Conservation (phyloP, 2,329 filamentous ascomycete species). For the Albifimbria verrucaria region DNA sequence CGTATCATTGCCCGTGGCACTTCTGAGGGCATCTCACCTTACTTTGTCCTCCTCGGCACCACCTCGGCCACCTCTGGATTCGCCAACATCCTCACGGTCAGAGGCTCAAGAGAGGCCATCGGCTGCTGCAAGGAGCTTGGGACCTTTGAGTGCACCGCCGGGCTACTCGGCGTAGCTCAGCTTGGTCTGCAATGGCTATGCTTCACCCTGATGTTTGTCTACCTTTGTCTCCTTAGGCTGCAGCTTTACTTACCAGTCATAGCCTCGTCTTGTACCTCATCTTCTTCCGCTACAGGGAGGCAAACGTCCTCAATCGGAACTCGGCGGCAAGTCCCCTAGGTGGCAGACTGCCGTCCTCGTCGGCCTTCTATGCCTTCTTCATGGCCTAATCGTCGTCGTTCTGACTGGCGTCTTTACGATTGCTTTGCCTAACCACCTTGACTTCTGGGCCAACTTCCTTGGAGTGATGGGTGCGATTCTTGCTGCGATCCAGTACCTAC, state of each 20-base stretch:
- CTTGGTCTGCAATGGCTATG: slow-evolving; percentile 89
- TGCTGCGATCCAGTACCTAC: slow-evolving; percentile 86
- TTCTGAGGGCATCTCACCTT: slow-evolving; percentile 92
- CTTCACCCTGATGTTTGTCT: slow-evolving; percentile 81
- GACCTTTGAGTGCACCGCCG: slow-evolving; percentile 78
- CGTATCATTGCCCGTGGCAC: slow-evolving; percentile 84
- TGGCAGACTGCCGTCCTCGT: slow-evolving; percentile 80
- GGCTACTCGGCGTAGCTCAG: slow-evolving; percentile 83
- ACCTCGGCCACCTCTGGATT: slow-evolving; percentile 86
- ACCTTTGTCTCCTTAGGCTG: background rate
- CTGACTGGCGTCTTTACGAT: slow-evolving; percentile 66
- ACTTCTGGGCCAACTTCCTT: slow-evolving; percentile 79
- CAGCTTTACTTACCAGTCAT: slow-evolving; percentile 4
- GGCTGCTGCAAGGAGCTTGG: slow-evolving; percentile 81
- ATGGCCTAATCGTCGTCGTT: slow-evolving; percentile 69
- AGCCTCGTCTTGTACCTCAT: slow-evolving; percentile 92
- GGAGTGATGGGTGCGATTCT: slow-evolving; percentile 76
- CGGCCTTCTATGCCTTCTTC: slow-evolving; percentile 67
- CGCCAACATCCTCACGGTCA: slow-evolving; percentile 86
- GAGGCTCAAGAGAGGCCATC: slow-evolving; percentile 78
- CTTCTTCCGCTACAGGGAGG: slow-evolving; percentile 74
- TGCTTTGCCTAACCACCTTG: slow-evolving; percentile 60
- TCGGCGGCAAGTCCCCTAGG: slow-evolving; percentile 53
- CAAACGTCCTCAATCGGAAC: slow-evolving; percentile 47
- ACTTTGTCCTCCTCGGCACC: slow-evolving; percentile 90